Base-by-base conservation (phyloP, 2,329 filamentous ascomycete genomes). In the Exophiala sideris region DNA sequence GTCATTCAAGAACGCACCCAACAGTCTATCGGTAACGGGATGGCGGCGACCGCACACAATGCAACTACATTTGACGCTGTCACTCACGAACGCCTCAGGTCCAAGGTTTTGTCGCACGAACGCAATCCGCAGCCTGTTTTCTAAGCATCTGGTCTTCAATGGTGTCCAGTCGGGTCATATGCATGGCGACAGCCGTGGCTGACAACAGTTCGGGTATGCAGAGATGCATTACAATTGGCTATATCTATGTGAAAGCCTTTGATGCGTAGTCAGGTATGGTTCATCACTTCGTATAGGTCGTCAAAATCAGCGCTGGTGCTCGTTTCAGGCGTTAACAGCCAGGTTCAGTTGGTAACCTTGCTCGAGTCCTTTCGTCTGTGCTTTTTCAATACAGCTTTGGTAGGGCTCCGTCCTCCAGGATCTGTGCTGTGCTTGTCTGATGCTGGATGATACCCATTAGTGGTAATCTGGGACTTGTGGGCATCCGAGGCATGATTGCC, bases 361-460 rank as follows among this genome's bases (percentile, higher is more conserved):
- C 48, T 48, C 29, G 57, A 60, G n/a, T 60, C 60, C 45, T 61
- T 62, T 29, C 60, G 56, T 36, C 56, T 46, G 33, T 62, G 60
- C 38, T 57, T 61, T 14, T 45, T 59, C 36, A 62, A 46, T 20
- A 52, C 14, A 18, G 36, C 36, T 45, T 60, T 60, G 16, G 45
- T 50, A 3, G 57, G 57, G 29, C 57, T 60, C 16, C 54, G 45
- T 40, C 50, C 49, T 35, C 49, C 39, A 47, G 45, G 36, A 21
- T 54, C 52, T 45, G 44, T 49, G 32, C 45, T 49, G 2, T 40
- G 40, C 10, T 39, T 18, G 33, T 50, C 44, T 32, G 49, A 41
- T n/a, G 24, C 21, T 24, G 41, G 21, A 18, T 24, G n/a, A 42
- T 36, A 32, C 21, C 40, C 40, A 34, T 48, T 49, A 11, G 33